A percentile compares a stretch with the other conserved stretches of the same genome.
These are phyloP conservation scores for Neurospora sp. DNA, from an alignment of 495 filamentous ascomycete species.

Conservation along the genomic window DNA sequence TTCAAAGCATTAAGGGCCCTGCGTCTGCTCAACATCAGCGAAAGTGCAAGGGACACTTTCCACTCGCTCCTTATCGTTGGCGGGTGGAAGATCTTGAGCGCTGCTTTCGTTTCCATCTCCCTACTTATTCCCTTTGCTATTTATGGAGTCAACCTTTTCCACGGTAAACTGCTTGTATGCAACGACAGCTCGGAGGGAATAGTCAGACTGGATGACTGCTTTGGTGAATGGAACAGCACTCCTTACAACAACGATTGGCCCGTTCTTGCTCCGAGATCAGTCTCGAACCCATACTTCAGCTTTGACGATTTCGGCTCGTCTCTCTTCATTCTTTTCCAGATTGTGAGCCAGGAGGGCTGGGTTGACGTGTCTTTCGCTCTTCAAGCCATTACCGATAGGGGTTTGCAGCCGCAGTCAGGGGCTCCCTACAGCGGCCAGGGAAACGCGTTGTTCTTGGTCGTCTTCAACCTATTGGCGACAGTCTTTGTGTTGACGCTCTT, in stretches of 20 bases:
- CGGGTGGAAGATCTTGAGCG: conserved; percentile 77
- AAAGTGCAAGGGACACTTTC: conserved; percentile 91
- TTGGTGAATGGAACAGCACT: conserved; percentile 65
- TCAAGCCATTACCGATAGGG: conserved; percentile 71
- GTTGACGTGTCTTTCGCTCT: conserved; percentile 77
- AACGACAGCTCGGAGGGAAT: conserved; percentile 55
- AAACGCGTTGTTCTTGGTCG: conserved; percentile 87
- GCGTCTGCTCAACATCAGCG: conserved; percentile 86
- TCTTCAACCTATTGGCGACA: conserved; percentile 92
- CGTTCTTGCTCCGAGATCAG: conserved; percentile 70
- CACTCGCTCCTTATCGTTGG: conserved; percentile 92
- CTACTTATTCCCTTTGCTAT: conserved; percentile 94
- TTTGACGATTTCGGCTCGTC: conserved; percentile 92
- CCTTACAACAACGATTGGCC: conserved; percentile 68
- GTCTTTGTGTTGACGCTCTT: conserved; percentile 98
- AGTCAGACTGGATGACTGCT: conserved; percentile 58
- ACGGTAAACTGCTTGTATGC: conserved; percentile 67
- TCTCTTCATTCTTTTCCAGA: conserved; percentile 94
- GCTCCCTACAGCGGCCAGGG: conserved; percentile 48
- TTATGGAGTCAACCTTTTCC: conserved; percentile 88
- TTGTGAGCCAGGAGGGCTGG: conserved; percentile 98
- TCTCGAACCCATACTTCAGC: conserved; percentile 72
- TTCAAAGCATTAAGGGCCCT: conserved; percentile 97
- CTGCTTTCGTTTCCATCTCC: conserved; percentile 87
- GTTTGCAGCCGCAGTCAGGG: conserved; percentile 54